A percentile compares a stretch with the other conserved stretches of the same genome.
phyloP scores from a whole-genome alignment of 208 protist species.

The Trypanosomatidae sp. region DNA sequence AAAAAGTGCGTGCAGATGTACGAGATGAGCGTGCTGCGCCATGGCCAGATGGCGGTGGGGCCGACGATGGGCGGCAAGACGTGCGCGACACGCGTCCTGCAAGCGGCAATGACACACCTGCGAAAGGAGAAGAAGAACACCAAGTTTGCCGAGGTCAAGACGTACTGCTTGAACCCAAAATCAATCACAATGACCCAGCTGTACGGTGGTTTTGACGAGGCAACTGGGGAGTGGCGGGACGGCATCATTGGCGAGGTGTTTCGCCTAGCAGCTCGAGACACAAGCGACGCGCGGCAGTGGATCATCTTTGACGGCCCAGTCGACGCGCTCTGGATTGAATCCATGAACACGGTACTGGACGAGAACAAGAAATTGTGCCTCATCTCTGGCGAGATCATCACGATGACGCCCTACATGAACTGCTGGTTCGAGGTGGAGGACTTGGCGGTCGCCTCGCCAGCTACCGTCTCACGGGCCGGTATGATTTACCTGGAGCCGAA shows the following conservation, averaged over 20 bases:
- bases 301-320: constrained; percentile 97
- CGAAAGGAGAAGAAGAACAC: constrained; percentile 60
- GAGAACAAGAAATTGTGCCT: constrained; percentile 97
- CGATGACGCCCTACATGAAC: constrained; percentile 95
- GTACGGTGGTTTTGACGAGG: constrained; percentile 96
- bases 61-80: constrained; percentile 97
- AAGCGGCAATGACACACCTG: constrained; percentile 87
- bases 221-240: constrained; percentile 97
- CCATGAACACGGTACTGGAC: constrained; percentile 96
- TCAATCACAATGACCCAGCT: constrained; percentile 98
- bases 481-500: constrained; percentile 98
- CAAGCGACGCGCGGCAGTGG: constrained; percentile 91
- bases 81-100: constrained; percentile 75
- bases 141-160: constrained; percentile 86
- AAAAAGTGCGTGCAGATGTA: constrained; percentile 98
- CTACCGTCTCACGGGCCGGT: constrained; percentile 97
- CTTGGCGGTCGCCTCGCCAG: constrained; percentile 96
- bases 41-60: constrained; percentile 98
- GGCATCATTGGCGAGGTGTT: constrained; percentile 95
- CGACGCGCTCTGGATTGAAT: constrained; percentile 96
- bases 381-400: constrained; percentile 95
- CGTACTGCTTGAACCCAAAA: constrained; percentile 96
- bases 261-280: constrained; percentile 87
- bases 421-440: constrained; percentile 98
- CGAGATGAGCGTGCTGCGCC: constrained; percentile 97